Conservation (phyloP, 768 basidiomycete species). For the Kwoniella europaea region DNA sequence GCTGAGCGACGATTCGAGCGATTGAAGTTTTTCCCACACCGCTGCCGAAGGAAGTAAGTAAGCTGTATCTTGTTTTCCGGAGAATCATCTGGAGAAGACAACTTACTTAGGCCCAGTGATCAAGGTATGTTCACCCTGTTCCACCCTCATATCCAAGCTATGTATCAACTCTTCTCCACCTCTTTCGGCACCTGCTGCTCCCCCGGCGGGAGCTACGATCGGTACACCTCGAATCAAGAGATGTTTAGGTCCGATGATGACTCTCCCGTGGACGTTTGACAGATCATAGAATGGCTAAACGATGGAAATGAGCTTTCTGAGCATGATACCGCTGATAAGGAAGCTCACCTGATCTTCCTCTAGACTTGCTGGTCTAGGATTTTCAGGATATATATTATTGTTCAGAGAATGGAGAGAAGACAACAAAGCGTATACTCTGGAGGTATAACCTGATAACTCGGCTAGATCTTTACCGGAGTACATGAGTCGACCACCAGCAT, state of each 20-base stretch:
- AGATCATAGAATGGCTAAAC: slow-evolving; percentile 66
- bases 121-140: slow-evolving; percentile 80
- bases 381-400: slow-evolving; percentile 58
- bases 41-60: slow-evolving; percentile 59
- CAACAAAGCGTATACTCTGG: slow-evolving; percentile 82
- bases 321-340: background rate
- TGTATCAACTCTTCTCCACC: slow-evolving; percentile 68
- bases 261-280: slow-evolving; percentile 66
- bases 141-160: slow-evolving; percentile 69
- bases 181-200: slow-evolving; percentile 55
- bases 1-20: slow-evolving; percentile 82
- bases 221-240: slow-evolving; percentile 59
- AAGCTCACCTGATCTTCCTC: slow-evolving; percentile 53
- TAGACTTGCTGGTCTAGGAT: slow-evolving; percentile 61
- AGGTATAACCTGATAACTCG: slow-evolving; percentile 91
- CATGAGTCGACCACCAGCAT: slow-evolving; percentile 94
- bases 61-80: background rate
- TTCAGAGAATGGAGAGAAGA: slow-evolving; percentile 80
- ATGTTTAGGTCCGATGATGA: slow-evolving; percentile 66
- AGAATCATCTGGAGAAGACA: background rate
- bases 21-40: slow-evolving; percentile 91
- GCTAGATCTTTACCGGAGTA: slow-evolving; percentile 94
- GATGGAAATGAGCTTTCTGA: background rate
- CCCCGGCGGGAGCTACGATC: slow-evolving; percentile 60
- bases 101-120: slow-evolving; percentile 75